phyloP scores from a whole-genome alignment of 495 filamentous ascomycete genomes.

The Niebla homalea region DNA sequence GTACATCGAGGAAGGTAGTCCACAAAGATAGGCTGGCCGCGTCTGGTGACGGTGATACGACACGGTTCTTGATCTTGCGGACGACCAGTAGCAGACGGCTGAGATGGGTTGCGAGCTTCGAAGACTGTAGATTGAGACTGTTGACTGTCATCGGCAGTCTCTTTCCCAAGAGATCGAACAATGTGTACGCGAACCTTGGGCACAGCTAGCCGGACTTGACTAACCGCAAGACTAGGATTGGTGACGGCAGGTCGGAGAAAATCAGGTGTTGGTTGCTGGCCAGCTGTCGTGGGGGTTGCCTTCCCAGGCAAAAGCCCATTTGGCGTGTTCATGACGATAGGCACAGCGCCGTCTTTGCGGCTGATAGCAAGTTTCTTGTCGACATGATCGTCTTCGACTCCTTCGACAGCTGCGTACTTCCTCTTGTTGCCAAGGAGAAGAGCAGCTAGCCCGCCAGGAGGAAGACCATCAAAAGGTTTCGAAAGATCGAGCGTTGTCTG shows the following conservation, averaged over 20 bases:
- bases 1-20: constrained; percentile 79
- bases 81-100: constrained; percentile 41
- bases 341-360: constrained; percentile 50
- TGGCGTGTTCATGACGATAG: constrained; percentile 59
- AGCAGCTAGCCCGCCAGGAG: constrained; percentile 72
- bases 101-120: constrained; percentile 58
- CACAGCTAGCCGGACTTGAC: constrained; percentile 78
- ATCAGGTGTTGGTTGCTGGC: constrained; percentile 63
- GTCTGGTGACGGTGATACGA: constrained; percentile 63
- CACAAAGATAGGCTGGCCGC: constrained; percentile 82
- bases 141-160: neutral
- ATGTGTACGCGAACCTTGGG: constrained; percentile 78
- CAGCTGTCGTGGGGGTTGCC: constrained; percentile 34
- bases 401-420: constrained; percentile 53
- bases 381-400: constrained; percentile 52
- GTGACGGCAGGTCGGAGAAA: constrained; percentile 78
- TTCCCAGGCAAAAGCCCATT: constrained; percentile 64
- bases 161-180: constrained; percentile 44
- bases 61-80: constrained; percentile 62
- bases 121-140: constrained; percentile 24
- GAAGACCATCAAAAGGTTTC: constrained; percentile 86
- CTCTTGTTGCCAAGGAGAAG: constrained; percentile 89
- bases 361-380: constrained; percentile 47
- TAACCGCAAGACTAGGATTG: constrained; percentile 65
- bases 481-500: constrained; percentile 82